These are phyloP conservation scores for Daldinia sp. DNA, from an alignment of 2,329 filamentous ascomycete species.

Conservation along the genomic window DNA sequence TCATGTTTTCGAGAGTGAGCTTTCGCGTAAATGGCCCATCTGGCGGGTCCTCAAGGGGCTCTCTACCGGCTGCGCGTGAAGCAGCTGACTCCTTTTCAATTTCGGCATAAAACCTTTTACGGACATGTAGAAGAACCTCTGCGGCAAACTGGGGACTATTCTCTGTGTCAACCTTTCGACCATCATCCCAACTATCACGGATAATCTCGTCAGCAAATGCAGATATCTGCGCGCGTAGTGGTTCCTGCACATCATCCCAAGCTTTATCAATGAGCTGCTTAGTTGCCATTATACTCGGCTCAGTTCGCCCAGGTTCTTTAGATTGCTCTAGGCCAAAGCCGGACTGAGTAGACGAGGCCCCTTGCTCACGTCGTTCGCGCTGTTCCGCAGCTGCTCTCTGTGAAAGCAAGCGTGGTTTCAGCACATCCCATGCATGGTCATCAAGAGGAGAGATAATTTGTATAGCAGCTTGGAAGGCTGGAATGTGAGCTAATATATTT, in stretches of 20 bases:
- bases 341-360: constrained; percentile 49
- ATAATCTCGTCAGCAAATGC: constrained; percentile 78
- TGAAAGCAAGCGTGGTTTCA: constrained; percentile 74
- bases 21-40: constrained; percentile 69
- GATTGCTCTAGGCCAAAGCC: constrained; percentile 53
- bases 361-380: constrained; percentile 40
- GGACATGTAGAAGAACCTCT: constrained; percentile 76
- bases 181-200: constrained; percentile 72
- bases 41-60: constrained; percentile 61
- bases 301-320: constrained; percentile 40
- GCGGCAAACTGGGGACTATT: constrained; percentile 77
- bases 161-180: constrained; percentile 71
- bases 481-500: constrained; percentile 74
- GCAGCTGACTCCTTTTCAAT: constrained; percentile 65
- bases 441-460: constrained; percentile 76
- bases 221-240: constrained; percentile 73
- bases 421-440: constrained; percentile 75
- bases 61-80: constrained; percentile 59
- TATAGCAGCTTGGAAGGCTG: constrained; percentile 79
- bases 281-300: constrained; percentile 58
- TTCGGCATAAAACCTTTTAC: constrained; percentile 73
- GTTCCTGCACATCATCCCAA: constrained; percentile 78
- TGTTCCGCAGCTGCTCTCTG: constrained; percentile 75
- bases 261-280: constrained; percentile 73
- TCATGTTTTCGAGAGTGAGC: constrained; percentile 86